Evolutionary conservation across 352 stramenopile species (phyloP).

Genomic region (Globisporangium uncinulatum): DNA sequence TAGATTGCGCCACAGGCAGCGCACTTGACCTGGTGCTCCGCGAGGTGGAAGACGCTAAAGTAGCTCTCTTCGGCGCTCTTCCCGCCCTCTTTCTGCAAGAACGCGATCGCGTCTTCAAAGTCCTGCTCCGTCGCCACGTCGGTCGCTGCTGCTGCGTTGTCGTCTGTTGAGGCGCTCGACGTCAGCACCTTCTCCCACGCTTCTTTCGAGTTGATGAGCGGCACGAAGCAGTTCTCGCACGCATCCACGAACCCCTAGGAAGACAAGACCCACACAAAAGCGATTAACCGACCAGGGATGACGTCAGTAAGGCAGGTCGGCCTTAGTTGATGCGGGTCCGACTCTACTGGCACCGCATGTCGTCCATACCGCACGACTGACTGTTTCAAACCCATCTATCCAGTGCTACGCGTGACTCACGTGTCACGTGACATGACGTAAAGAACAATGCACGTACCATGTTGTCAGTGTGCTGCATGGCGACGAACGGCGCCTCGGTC

Average conservation of each 20-base stretch:
- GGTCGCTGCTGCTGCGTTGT: conserved; percentile 12
- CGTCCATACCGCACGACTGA: neutral
- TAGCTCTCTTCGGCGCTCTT: conserved; percentile 64
- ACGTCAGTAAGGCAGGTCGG: neutral
- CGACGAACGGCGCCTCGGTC: conserved; percentile 54
- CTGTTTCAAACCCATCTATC: neutral
- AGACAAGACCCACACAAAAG: conserved; percentile 9
- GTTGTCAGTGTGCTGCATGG: conserved; percentile 76
- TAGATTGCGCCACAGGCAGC: conserved; percentile 71
- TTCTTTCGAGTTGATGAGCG: conserved; percentile 55
- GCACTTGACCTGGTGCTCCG: conserved; percentile 49
- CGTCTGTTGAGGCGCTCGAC: conserved; percentile 9
- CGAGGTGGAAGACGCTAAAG: conserved; percentile 59
- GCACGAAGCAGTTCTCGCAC: conserved; percentile 79
- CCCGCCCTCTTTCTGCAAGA: conserved; percentile 60
- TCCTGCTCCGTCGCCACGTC: conserved; percentile 39
- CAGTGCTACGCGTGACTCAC: neutral
- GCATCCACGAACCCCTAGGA: conserved; percentile 56
- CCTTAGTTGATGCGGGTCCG: neutral
- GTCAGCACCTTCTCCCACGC: conserved; percentile 52
- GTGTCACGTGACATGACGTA: neutral
- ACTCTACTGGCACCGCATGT: neutral
- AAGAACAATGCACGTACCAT: conserved; percentile 23
- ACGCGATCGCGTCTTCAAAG: conserved; percentile 51
- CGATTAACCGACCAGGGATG: too few relatives aligned